These are phyloP conservation scores for Tetrahymena thermophila DNA, from an alignment of 73 alveolate genomes.

Conservation along the genomic window DNA sequence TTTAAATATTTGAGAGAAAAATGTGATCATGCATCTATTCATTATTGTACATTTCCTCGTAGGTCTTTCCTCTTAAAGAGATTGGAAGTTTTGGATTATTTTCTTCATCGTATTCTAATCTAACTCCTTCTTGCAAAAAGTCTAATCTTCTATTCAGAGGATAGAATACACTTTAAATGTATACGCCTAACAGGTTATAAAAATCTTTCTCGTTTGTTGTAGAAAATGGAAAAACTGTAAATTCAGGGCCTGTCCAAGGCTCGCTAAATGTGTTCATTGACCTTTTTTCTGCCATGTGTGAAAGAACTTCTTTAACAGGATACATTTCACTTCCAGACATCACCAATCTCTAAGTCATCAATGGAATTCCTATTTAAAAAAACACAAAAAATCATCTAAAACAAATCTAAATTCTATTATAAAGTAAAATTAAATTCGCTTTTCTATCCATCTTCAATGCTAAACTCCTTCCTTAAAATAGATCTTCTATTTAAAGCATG, in stretches of 20 bases:
- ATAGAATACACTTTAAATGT: conserved; percentile 52
- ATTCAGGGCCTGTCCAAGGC: conserved; percentile 72
- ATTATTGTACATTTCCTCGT: conserved; percentile 63
- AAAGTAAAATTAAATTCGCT: background rate
- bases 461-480: background rate
- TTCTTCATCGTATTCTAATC: conserved; percentile 51
- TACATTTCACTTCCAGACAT: conserved; percentile 54
- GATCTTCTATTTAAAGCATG: background rate
- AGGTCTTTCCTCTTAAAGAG: conserved; percentile 51
- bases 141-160: conserved; percentile 49
- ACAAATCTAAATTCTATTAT: background rate
- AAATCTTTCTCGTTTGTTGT: conserved; percentile 57
- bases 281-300: conserved; percentile 55
- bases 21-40: conserved; percentile 44
- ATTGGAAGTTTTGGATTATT: background rate
- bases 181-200: conserved; percentile 47
- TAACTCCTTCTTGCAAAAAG: conserved; percentile 60
- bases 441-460: background rate
- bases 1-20: conserved; percentile 31
- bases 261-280: conserved; percentile 60
- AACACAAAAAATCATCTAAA: conserved; percentile 39
- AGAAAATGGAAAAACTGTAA: conserved; percentile 63
- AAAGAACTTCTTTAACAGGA: conserved; percentile 63
- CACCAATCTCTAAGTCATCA: conserved; percentile 51
- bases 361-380: conserved; percentile 58